Evolutionary conservation across 2,329 filamentous ascomycete species (phyloP), one percentile per base, ranked within the genome.

Genomic region (Xylaria sp.): DNA sequence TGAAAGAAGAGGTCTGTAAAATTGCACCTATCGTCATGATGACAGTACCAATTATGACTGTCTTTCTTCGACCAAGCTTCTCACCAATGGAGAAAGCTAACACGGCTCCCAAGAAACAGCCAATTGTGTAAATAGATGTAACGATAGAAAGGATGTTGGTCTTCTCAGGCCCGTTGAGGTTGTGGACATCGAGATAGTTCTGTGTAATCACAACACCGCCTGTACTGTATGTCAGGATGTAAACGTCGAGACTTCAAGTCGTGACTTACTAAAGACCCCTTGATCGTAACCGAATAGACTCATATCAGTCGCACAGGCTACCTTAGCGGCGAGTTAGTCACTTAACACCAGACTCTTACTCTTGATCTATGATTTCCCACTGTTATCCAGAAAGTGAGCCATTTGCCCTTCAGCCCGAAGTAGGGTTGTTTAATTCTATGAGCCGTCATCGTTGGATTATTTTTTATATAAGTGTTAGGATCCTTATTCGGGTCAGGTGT

Each of bases 181-280:
- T 74, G 50, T 85, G 82, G 0, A 82, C 78, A 46, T 84, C 77
- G 2, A 88, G 81, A 62, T 87, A 88, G 71, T 88, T 82, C 13
- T 82, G 76, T 0, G 85, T 87, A 15, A 89, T 84, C 34, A 88
- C 81, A 7, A 88, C 86, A 62, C 86, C 86, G 34, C 75, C 76
- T 74, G 34, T 56, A 28, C 18, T 23, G 31, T 23, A 18, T 25
- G 18, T 61, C 20, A 63, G 52, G 15, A 8, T 23, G 1, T 2
- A 15, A 23, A 52, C n/a, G 37, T 34, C 13, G 13, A 28, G 8
- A 51, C 2, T 23, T 20, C 3, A 18, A 18, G 4, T n/a, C 25
- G 20, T 18, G 5, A 63, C 69, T 66, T 48, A 71, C 69, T 71
- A n/a, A 71, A 69, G 3, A 88, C 84, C 68, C 86, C 86, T 76